Evolutionary conservation across 176 grass and related monocot genomes (phyloP).

Genomic region (Carex cristatella): DNA sequence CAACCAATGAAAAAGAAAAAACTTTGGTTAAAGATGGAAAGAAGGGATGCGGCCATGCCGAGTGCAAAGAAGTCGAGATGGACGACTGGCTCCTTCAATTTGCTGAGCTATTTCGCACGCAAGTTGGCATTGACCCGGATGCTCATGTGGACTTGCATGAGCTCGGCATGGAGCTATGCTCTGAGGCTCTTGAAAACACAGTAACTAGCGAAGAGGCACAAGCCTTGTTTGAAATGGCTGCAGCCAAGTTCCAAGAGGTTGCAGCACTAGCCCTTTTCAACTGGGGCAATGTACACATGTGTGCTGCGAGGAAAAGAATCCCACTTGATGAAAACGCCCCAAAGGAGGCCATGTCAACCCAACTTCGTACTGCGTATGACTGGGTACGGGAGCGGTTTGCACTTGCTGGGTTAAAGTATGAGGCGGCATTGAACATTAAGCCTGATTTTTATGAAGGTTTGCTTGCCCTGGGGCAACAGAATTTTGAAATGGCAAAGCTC

Average conservation of each 20-base stretch:
- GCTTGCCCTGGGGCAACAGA: constrained; percentile 94
- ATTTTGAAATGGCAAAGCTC: constrained; percentile 94
- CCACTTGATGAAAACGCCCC: constrained; percentile 84
- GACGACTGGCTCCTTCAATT: constrained; percentile 97
- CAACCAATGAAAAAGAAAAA: constrained; percentile 27
- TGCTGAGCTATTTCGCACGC: constrained; percentile 91
- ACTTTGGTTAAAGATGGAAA: constrained; percentile 23
- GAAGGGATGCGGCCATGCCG: constrained; percentile 75
- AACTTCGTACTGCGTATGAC: constrained; percentile 77
- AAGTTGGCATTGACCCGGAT: constrained; percentile 93
- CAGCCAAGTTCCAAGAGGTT: constrained; percentile 92
- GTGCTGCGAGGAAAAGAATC: constrained; percentile 86
- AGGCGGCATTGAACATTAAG: constrained; percentile 82
- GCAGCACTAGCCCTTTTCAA: constrained; percentile 86
- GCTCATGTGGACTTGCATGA: constrained; percentile 92
- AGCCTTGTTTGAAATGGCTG: constrained; percentile 75
- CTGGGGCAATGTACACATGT: constrained; percentile 99
- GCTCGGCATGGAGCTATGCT: constrained; percentile 92
- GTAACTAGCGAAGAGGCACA: constrained; percentile 87
- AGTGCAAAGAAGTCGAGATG: constrained; percentile 95
- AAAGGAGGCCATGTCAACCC: constrained; percentile 54
- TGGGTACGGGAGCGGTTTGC: constrained; percentile 78
- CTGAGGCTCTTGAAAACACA: constrained; percentile 77
- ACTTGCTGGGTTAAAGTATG: constrained; percentile 69
- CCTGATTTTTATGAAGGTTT: constrained; percentile 96